Base-by-base conservation (phyloP, 345 rosid species). In the Salix caprea region DNA sequence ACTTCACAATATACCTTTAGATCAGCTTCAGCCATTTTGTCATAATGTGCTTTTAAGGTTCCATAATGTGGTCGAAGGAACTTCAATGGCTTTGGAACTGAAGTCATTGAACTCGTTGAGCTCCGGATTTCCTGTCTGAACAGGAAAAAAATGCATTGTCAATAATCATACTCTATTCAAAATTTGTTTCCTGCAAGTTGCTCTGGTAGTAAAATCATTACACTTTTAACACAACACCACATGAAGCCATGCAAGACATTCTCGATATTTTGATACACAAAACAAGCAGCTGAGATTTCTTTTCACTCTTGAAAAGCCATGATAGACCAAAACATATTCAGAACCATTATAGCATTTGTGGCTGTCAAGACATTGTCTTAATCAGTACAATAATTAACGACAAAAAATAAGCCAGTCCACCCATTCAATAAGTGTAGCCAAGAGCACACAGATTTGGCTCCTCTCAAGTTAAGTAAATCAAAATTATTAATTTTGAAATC, bases 61-160 rank as follows among this genome's bases (percentile, higher is more conserved):
- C 90, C 98, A 85, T 93, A 96, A 86, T 96, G 97, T 46, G 97
- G 97, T 28, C 98, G 92, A 58, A 96, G 98, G 87, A 96, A 96
- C 87, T 93, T 96, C 76, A 96, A 88, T 12, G 97, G 98, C 86
- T 96, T 96, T 26, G 98, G 99, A 81, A 93, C 98, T 37, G 98
- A 93, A 28, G 99, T 96, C 99, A 96, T 93, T 36, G 99, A 96
- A 84, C 98, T 93, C 6, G 98, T 96, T 70, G 99, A 83, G 34
- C 91, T 89, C 28, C 97, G 90, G 36, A 96, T 94, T 81, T 93
- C 99, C 78, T 92, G 95, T 89, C 99, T 96, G 77, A 67, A 80
- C 39, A 65, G 10, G 26, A 24, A 23, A 44, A 44, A 36, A 23
- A 65, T 42, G 7, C 61, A 52, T 34, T 71, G 23, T 32, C 64